Evolutionary conservation across 352 stramenopile genomes (phyloP).

Genomic region (Phytophthora ohioensis): DNA sequence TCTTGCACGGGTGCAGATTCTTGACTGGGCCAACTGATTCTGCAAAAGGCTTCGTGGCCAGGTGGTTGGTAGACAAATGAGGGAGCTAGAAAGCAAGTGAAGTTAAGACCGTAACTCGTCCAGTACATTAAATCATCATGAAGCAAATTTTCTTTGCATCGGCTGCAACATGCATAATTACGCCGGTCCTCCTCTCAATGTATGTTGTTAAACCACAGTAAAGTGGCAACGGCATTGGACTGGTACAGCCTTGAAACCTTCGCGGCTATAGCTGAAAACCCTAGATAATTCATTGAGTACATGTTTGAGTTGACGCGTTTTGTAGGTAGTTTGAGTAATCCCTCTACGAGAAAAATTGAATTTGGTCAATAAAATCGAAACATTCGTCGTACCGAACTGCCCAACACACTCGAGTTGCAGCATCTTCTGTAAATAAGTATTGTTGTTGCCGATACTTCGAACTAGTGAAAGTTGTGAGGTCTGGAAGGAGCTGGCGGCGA

Average conservation of each 20-base stretch:
- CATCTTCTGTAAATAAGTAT: no score
- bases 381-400: no score
- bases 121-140: slow-evolving; percentile 32
- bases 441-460: no score
- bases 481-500: slow-evolving; percentile 48
- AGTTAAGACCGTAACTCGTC: slow-evolving; percentile 11
- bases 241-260: neutral
- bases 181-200: neutral
- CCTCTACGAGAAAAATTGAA: no score
- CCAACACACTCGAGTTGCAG: no score
- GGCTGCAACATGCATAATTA: neutral
- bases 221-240: neutral
- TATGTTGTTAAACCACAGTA: neutral
- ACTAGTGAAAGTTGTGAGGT: slow-evolving; percentile 12
- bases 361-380: no score
- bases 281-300: neutral
- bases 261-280: neutral
- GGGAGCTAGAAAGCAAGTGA: slow-evolving; percentile 16
- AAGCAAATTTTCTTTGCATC: slow-evolving; percentile 1
- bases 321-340: no score
- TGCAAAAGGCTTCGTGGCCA: neutral
- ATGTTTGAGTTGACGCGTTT: neutral
- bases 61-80: slow-evolving; percentile 13
- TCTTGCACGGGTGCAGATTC: neutral
- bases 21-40: neutral